Evolutionary conservation across 2,329 filamentous ascomycete species (phyloP).

Genomic region (Keithomyces neogunnii): DNA sequence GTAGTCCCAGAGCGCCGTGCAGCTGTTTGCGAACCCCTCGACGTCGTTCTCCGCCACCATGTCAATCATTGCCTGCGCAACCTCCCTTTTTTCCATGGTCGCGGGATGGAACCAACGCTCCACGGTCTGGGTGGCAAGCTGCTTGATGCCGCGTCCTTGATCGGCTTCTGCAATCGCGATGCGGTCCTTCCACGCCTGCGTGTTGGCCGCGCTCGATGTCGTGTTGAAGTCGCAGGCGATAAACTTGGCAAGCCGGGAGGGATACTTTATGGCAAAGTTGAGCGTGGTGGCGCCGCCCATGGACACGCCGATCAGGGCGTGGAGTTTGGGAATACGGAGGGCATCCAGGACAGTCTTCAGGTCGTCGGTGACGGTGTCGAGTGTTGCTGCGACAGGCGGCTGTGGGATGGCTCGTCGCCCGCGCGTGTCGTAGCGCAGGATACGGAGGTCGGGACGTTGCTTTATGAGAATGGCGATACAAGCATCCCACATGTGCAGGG

Average conservation of each 20-base stretch:
- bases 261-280: conserved; percentile 61
- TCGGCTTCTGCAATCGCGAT: conserved; percentile 55
- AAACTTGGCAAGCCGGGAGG: conserved; percentile 49
- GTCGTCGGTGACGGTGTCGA: conserved; percentile 62
- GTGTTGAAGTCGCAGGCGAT: conserved; percentile 75
- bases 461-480: conserved; percentile 56
- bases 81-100: conserved; percentile 35
- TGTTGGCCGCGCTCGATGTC: conserved; percentile 63
- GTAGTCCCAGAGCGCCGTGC: conserved; percentile 64
- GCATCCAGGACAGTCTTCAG: conserved; percentile 57
- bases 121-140: conserved; percentile 63
- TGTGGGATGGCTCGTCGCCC: conserved; percentile 49
- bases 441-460: conserved; percentile 55
- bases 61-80: conserved; percentile 49
- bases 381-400: conserved; percentile 41
- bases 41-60: conserved; percentile 65
- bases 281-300: conserved; percentile 74
- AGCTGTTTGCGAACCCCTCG: conserved; percentile 58
- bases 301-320: conserved; percentile 65
- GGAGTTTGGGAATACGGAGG: conserved; percentile 58
- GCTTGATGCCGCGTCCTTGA: conserved; percentile 49
- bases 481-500: conserved; percentile 72
- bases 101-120: conserved; percentile 68
- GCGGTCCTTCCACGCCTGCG: conserved; percentile 70
- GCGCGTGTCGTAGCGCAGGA: conserved; percentile 71